Percentiles rank a stretch among this genome's conserved stretches.
Conservation (phyloP, 2,329 filamentous ascomycete genomes). For the Diaporthe sp. region DNA sequence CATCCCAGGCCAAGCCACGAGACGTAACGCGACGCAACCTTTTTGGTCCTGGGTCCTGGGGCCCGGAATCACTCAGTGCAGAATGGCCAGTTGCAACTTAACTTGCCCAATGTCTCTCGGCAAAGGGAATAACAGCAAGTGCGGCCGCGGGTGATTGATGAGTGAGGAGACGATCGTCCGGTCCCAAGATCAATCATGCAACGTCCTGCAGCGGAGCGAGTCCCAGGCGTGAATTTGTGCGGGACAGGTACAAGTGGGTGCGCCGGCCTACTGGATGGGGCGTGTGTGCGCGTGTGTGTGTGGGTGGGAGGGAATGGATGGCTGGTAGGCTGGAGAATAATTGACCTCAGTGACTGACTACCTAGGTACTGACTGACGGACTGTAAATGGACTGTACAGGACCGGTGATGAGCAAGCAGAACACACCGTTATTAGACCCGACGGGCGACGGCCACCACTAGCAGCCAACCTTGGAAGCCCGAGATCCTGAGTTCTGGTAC, state of each 20-base stretch:
- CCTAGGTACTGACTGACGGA: background rate
- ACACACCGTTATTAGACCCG: background rate
- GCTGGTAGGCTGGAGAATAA: background rate
- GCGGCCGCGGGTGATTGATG: conserved; percentile 11
- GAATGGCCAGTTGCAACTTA: too few relatives aligned
- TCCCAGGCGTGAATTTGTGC: conserved; percentile 3
- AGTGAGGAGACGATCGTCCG: conserved; percentile 19
- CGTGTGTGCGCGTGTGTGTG: too few relatives aligned
- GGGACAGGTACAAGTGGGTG: conserved; percentile 4
- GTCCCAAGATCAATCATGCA: conserved; percentile 19
- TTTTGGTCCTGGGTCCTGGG: background rate
- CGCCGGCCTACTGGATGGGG: background rate
- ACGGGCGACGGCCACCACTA: background rate
- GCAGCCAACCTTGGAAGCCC: background rate
- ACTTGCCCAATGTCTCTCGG: conserved; percentile 17
- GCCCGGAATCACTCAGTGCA: conserved; percentile 8
- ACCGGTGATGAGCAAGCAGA: background rate
- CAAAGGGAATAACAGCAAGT: conserved; percentile 8
- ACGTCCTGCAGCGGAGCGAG: conserved; percentile 4
- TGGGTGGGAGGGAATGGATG: conserved; percentile 1
- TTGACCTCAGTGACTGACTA: background rate
- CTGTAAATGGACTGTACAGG: background rate
- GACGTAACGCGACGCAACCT: conserved; percentile 3
- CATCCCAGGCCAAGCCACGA: background rate
- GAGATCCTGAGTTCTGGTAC: background rate